These are phyloP conservation scores for Debaryomyces nepalensis DNA, from an alignment of 1,139 yeast genomes.

Conservation along the genomic window DNA sequence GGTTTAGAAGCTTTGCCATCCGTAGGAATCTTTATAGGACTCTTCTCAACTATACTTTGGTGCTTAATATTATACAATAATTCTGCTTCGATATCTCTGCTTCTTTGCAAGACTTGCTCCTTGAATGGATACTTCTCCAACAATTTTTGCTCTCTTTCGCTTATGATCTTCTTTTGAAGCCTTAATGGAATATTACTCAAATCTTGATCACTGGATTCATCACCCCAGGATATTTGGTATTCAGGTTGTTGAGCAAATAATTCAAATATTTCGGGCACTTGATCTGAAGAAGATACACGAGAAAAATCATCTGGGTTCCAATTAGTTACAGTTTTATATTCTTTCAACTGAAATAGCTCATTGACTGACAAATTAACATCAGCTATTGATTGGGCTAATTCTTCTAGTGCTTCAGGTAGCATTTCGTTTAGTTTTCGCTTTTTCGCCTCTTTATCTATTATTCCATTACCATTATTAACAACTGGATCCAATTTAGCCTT, in stretches of 20 bases:
- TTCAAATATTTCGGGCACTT: slow-evolving; percentile 42
- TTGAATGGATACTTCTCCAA: slow-evolving; percentile 43
- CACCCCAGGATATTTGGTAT: slow-evolving; percentile 41
- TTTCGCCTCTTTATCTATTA: slow-evolving; percentile 4
- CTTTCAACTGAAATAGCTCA: slow-evolving; percentile 62
- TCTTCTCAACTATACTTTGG: background rate
- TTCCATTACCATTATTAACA: background rate
- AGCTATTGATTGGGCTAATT: slow-evolving; percentile 41
- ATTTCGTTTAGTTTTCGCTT: slow-evolving; percentile 9
- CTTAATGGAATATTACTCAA: slow-evolving; percentile 44
- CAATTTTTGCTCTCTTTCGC: slow-evolving; percentile 41
- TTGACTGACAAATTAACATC: slow-evolving; percentile 51
- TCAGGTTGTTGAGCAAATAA: slow-evolving; percentile 36
- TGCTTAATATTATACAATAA: slow-evolving; percentile 19
- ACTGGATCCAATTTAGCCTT: background rate
- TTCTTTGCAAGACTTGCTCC: slow-evolving; percentile 31
- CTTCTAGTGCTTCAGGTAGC: slow-evolving; percentile 16
- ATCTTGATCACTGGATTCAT: slow-evolving; percentile 30
- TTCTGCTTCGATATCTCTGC: slow-evolving; percentile 29
- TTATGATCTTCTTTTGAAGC: slow-evolving; percentile 50
- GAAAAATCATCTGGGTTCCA: slow-evolving; percentile 61
- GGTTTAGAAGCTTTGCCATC: background rate
- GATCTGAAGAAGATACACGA: slow-evolving; percentile 26
- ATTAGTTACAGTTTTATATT: slow-evolving; percentile 60
- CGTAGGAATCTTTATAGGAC: background rate